Conservation (phyloP, 140 eudicot genomes). For the Senecio squalidus region DNA sequence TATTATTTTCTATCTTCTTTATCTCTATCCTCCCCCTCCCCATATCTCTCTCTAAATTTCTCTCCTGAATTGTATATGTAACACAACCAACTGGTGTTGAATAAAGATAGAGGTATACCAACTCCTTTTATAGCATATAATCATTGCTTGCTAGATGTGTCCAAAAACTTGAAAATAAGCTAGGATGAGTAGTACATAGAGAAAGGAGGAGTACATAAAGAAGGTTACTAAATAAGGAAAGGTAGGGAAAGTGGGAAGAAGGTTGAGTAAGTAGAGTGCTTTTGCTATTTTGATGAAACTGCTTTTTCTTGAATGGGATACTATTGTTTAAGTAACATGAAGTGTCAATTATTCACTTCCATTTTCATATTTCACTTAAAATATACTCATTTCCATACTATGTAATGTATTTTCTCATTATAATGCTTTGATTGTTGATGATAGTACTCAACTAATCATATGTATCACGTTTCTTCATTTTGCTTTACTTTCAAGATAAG, state of each 20-base stretch:
- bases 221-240: slow-evolving; percentile 22
- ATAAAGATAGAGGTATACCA: neutral
- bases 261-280: slow-evolving; percentile 35
- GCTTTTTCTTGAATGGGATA: slow-evolving; percentile 17
- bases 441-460: slow-evolving; percentile 14
- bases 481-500: slow-evolving; percentile 10
- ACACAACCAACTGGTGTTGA: slow-evolving; percentile 3
- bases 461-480: slow-evolving; percentile 7
- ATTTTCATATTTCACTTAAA: slow-evolving; percentile 23
- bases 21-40: slow-evolving; percentile 82
- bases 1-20: slow-evolving; percentile 60
- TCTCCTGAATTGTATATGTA: slow-evolving; percentile 14
- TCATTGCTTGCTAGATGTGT: neutral
- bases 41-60: slow-evolving; percentile 31
- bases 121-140: slow-evolving; percentile 14
- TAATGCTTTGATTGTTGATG: neutral
- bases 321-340: slow-evolving; percentile 23
- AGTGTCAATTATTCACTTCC: slow-evolving; percentile 31
- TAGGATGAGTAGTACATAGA: slow-evolving; percentile 24
- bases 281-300: slow-evolving; percentile 32
- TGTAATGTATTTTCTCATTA: slow-evolving; percentile 8
- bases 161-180: neutral
- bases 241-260: slow-evolving; percentile 35
- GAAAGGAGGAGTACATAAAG: slow-evolving; percentile 26
- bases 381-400: slow-evolving; percentile 9